Evolutionary conservation across 306 rosid genomes (phyloP).

Genomic region (Vigna hirtella): DNA sequence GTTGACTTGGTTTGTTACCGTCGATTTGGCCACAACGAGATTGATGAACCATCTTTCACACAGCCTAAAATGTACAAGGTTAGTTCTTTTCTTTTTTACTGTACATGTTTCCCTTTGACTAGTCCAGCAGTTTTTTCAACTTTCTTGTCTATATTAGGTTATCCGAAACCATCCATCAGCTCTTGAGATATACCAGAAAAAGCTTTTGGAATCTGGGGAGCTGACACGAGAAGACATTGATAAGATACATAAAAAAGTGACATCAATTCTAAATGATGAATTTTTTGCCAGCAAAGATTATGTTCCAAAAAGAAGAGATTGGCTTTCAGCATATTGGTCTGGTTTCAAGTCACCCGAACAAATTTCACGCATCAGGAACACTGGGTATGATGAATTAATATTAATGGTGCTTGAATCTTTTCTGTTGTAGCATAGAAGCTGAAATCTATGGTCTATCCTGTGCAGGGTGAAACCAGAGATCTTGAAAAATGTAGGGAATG

Average conservation of each 20-base stretch:
- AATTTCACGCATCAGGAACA: constrained; percentile 80
- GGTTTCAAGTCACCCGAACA: constrained; percentile 98
- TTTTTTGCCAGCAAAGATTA: constrained; percentile 86
- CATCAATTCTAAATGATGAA: constrained; percentile 76
- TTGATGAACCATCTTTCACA: constrained; percentile 93
- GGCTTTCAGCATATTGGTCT: constrained; percentile 98
- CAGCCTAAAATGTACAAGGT: constrained; percentile 99
- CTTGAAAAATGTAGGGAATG: constrained; percentile 84
- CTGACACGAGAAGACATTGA: constrained; percentile 68
- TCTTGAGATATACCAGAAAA: constrained; percentile 81
- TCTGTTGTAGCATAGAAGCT: constrained; percentile 9
- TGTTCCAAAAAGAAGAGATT: constrained; percentile 78
- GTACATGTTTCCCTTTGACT: constrained; percentile 12
- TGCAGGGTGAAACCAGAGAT: constrained; percentile 88
- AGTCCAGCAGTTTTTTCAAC: constrained; percentile 36
- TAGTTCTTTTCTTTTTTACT: constrained; percentile 26
- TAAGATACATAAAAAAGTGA: constrained; percentile 69
- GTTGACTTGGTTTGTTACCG: constrained; percentile 92
- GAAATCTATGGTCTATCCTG: constrained; percentile 37
- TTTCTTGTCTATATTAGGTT: constrained; percentile 56
- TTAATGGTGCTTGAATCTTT: constrained; percentile 33
- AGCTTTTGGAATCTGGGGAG: constrained; percentile 76
- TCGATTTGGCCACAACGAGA: constrained; percentile 93
- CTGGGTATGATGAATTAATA: constrained; percentile 65
- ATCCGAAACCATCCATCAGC: constrained; percentile 84